Evolutionary conservation across 441 rosid genomes (phyloP).

Genomic region (Erodium moschatum): DNA sequence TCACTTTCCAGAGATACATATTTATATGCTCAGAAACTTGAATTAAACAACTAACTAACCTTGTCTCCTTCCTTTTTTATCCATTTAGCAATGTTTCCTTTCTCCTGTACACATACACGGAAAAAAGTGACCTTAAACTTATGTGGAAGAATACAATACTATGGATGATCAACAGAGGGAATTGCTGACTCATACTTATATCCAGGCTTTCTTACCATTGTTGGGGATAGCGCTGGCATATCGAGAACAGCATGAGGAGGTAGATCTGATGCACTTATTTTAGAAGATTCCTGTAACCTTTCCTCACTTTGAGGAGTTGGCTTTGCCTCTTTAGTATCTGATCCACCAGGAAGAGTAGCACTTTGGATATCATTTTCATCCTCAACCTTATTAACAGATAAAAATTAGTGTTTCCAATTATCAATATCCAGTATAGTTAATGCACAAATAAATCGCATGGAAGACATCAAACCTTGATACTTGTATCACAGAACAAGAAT

Average conservation of each 20-base stretch:
- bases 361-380: conserved; percentile 65
- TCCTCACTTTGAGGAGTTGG: conserved; percentile 28
- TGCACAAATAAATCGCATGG: neutral
- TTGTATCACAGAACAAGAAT: neutral
- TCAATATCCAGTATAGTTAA: neutral
- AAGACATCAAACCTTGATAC: neutral
- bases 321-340: conserved; percentile 35
- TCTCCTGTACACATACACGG: conserved; percentile 42
- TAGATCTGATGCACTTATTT: conserved; percentile 39
- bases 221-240: conserved; percentile 98
- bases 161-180: conserved; percentile 15
- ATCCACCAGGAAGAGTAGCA: conserved; percentile 35
- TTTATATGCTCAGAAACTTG: neutral
- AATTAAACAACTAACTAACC: conserved; percentile 34
- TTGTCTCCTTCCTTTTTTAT: conserved; percentile 91
- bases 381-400: conserved; percentile 52
- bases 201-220: conserved; percentile 55
- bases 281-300: conserved; percentile 34
- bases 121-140: conserved; percentile 19
- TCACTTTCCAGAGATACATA: neutral
- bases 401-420: no score
- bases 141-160: conserved; percentile 17
- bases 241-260: conserved; percentile 76
- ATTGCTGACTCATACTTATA: conserved; percentile 18
- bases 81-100: conserved; percentile 85